phyloP scores from a whole-genome alignment of 1,139 yeast genomes.

The Arxiozyma bovina region DNA sequence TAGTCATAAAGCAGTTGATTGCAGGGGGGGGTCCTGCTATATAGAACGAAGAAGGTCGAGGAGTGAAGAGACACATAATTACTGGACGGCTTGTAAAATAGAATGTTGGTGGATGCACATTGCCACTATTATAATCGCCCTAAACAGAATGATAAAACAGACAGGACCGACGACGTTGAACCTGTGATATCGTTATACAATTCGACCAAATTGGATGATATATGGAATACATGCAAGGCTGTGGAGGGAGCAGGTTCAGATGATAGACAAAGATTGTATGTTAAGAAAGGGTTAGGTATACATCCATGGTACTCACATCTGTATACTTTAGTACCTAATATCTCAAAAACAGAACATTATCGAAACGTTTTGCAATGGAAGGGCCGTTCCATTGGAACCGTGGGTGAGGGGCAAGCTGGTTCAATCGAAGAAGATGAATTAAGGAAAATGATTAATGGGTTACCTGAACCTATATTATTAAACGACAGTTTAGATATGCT shows the following conservation, averaged over 20 bases:
- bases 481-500: constrained; percentile 24
- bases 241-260: not conserved
- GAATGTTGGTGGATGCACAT: constrained; percentile 46
- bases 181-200: not conserved
- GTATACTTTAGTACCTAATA: constrained; percentile 33
- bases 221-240: not conserved
- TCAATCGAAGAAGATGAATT: constrained; percentile 6
- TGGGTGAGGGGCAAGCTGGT: not conserved
- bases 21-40: too few relatives aligned
- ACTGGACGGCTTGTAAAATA: not conserved
- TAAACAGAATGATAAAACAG: constrained; percentile 23
- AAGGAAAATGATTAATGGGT: constrained; percentile 16
- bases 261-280: not conserved
- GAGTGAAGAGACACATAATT: not conserved
- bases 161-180: not conserved
- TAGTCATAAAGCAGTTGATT: too few relatives aligned
- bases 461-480: not conserved
- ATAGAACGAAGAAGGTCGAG: not conserved
- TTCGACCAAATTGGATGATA: not conserved
- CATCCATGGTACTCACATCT: constrained; percentile 89
- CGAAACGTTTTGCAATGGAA: constrained; percentile 31
- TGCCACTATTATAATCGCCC: constrained; percentile 38
- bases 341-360: constrained; percentile 44
- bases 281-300: constrained; percentile 43
- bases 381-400: not conserved